phyloP scores from a whole-genome alignment of 2,329 filamentous ascomycete species.

The Colletotrichum brevisporum region DNA sequence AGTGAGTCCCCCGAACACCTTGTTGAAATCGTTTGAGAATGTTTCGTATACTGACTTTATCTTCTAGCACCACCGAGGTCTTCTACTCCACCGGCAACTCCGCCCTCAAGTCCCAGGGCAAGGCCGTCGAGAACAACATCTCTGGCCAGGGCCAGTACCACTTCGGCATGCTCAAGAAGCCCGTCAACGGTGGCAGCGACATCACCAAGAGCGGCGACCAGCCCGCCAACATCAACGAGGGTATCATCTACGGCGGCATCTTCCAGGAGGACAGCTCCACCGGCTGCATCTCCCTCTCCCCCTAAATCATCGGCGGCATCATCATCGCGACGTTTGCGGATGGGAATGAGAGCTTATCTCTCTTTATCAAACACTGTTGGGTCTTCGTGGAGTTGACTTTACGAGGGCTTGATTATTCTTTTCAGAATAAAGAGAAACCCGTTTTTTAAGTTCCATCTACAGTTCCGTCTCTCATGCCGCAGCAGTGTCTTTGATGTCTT shows the following conservation, averaged over 20 bases:
- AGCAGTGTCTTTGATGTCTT: neutral
- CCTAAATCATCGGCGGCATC: neutral
- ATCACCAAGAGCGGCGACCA: slow-evolving; percentile 64
- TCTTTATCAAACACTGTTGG: slow-evolving; percentile 11
- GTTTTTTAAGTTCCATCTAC: slow-evolving; percentile 2
- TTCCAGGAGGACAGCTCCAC: slow-evolving; percentile 65
- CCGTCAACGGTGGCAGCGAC: slow-evolving; percentile 59
- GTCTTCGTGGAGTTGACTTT: slow-evolving; percentile 19
- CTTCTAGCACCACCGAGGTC: slow-evolving; percentile 65
- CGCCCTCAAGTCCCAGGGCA: slow-evolving; percentile 62
- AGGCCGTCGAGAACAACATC: slow-evolving; percentile 63
- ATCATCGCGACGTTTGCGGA: neutral
- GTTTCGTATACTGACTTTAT: neutral
- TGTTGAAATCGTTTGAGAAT: neutral
- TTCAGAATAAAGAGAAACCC: slow-evolving; percentile 14
- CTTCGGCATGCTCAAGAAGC: slow-evolving; percentile 74
- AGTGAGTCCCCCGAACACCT: slow-evolving; percentile 55
- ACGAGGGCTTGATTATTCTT: neutral
- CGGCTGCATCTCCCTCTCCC: slow-evolving; percentile 33
- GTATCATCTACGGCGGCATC: slow-evolving; percentile 65
- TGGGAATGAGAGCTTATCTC: slow-evolving; percentile 2
- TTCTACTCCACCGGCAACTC: slow-evolving; percentile 67
- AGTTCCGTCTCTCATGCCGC: neutral
- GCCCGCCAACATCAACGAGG: slow-evolving; percentile 63
- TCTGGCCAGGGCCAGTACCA: slow-evolving; percentile 73